A percentile compares a stretch with the other conserved stretches of the same genome.
Evolutionary conservation across 495 filamentous ascomycete genomes (phyloP).

Genomic region (Niebla homalea): DNA sequence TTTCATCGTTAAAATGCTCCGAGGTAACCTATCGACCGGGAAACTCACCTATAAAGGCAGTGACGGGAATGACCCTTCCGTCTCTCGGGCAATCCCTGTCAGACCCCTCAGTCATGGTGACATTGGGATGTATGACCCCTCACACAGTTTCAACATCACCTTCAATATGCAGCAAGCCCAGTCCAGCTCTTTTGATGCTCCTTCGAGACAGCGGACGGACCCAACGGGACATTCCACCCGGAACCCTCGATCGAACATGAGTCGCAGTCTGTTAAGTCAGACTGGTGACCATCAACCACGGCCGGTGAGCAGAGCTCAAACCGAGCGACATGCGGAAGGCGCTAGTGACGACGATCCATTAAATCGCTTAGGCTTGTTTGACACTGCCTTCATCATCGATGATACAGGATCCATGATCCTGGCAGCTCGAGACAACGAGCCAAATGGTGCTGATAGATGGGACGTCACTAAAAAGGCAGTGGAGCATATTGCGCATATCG

Average conservation of each 20-base stretch:
- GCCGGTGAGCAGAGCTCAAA: not conserved
- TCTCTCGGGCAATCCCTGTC: not conserved
- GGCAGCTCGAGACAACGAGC: not conserved
- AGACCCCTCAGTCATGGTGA: not conserved
- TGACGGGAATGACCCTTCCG: too few species aligned
- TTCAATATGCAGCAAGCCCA: not conserved
- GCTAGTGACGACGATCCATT: not conserved
- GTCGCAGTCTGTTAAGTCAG: too few species aligned
- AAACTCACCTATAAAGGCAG: too few species aligned
- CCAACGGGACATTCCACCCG: not conserved
- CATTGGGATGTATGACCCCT: not conserved
- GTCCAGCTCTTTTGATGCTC: not conserved
- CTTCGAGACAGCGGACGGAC: not conserved
- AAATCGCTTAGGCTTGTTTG: slow-evolving; percentile 1
- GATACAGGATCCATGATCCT: slow-evolving; percentile 3
- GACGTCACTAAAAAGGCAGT: not conserved
- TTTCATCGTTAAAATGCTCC: not conserved
- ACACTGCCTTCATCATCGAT: slow-evolving; percentile 2
- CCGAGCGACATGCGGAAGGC: not conserved
- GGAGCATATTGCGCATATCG: not conserved
- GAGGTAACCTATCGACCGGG: too few species aligned
- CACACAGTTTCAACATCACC: not conserved
- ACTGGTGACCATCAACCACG: not conserved
- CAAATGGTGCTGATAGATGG: not conserved
- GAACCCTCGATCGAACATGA: not conserved